phyloP scores from a whole-genome alignment of 441 rosid species.

The Adansonia madagascariensis region DNA sequence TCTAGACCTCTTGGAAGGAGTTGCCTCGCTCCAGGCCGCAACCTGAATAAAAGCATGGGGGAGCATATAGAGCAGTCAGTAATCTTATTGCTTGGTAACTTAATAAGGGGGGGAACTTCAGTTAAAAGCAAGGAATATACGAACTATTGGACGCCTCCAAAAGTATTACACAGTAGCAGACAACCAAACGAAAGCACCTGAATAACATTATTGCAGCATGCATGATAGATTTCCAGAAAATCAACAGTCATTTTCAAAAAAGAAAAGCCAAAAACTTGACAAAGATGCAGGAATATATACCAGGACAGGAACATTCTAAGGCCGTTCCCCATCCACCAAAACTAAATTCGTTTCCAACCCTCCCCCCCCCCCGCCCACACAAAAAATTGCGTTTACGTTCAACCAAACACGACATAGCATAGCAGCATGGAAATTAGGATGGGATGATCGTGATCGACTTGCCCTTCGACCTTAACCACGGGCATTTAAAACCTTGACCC shows the following conservation, averaged over 20 bases:
- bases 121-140: background rate
- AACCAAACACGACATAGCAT: background rate
- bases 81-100: background rate
- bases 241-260: background rate
- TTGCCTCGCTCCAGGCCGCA: conserved; percentile 39
- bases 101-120: background rate
- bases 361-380: too few species aligned
- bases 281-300: background rate
- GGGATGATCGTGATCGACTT: too few species aligned
- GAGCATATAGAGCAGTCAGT: background rate
- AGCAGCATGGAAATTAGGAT: too few species aligned
- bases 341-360: background rate
- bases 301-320: conserved; percentile 16
- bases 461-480: too few species aligned
- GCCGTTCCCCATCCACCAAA: background rate
- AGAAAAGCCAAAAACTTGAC: background rate
- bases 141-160: background rate
- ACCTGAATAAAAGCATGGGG: conserved; percentile 36
- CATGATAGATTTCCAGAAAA: background rate
- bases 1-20: conserved; percentile 59
- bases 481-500: conserved; percentile 5
- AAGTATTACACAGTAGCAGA: conserved; percentile 28
- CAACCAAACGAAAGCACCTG: background rate
- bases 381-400: background rate
- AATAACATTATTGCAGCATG: background rate